phyloP scores from a whole-genome alignment of 2,329 filamentous ascomycete species.

The Lachnellula hyalina region DNA sequence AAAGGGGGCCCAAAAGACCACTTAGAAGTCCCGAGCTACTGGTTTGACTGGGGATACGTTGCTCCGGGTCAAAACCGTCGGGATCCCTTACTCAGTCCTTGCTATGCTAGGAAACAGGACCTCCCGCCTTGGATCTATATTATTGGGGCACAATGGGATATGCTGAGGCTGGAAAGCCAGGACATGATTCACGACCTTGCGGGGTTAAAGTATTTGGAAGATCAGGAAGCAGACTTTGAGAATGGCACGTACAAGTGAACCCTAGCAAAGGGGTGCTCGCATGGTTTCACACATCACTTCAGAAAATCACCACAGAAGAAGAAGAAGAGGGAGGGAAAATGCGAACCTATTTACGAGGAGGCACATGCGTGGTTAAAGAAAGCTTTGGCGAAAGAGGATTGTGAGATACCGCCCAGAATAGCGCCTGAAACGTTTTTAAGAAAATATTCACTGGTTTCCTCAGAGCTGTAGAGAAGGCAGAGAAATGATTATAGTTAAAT shows the following conservation, averaged over 20 bases:
- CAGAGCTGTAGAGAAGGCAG: no score
- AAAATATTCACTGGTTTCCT: no score
- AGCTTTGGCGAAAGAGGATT: not conserved
- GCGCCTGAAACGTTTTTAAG: no score
- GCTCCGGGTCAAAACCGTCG: constrained; percentile 13
- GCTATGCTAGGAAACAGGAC: constrained; percentile 16
- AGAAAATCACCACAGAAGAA: not conserved
- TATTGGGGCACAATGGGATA: constrained; percentile 21
- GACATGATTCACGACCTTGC: constrained; percentile 5
- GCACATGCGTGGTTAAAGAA: constrained; percentile 2
- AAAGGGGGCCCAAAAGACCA: constrained; percentile 1
- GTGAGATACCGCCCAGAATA: no score
- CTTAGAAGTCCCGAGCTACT: not conserved
- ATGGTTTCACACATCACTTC: constrained; percentile 5
- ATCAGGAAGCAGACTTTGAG: constrained; percentile 3
- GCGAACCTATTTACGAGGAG: not conserved
- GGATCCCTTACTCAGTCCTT: constrained; percentile 18
- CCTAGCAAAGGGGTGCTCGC: constrained; percentile 1
- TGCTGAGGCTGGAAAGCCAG: constrained; percentile 14
- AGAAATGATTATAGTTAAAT: no score
- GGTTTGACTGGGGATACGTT: constrained; percentile 21
- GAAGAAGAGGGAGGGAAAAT: not conserved
- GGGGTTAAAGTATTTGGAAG: not conserved
- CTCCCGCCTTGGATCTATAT: constrained; percentile 22
- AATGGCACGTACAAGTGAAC: constrained; percentile 8